A percentile compares a stretch with the other conserved stretches of the same genome.
Evolutionary conservation across 768 basidiomycete genomes (phyloP).

Genomic region (Solioccasus polychromus): DNA sequence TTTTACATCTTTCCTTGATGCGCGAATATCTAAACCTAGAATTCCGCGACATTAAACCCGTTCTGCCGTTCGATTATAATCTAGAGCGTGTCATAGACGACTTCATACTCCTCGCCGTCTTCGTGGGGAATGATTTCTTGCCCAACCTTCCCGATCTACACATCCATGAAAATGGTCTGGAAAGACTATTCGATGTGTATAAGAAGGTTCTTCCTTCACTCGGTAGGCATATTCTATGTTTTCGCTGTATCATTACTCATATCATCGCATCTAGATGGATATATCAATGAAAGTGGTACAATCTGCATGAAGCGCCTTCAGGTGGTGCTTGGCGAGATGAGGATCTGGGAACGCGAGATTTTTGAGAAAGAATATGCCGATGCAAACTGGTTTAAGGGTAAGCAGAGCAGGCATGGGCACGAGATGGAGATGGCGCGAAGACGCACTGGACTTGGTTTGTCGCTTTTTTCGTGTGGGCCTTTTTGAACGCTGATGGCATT

Average conservation of each 20-base stretch:
- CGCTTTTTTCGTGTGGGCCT: not conserved
- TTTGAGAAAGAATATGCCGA: conserved; percentile 93
- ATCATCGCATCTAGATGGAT: conserved; percentile 59
- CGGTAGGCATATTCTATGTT: conserved; percentile 38
- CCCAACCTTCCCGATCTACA: conserved; percentile 96
- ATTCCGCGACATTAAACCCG: conserved; percentile 69
- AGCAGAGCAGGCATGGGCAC: conserved; percentile 72
- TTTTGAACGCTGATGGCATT: not conserved
- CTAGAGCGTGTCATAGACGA: conserved; percentile 97
- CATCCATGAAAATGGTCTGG: conserved; percentile 95
- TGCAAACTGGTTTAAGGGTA: conserved; percentile 90
- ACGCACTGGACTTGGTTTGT: conserved; percentile 63
- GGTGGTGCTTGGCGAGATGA: conserved; percentile 85
- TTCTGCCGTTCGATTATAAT: conserved; percentile 77
- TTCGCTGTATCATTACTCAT: conserved; percentile 2
- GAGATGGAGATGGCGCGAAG: conserved; percentile 61
- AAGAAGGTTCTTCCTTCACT: conserved; percentile 84
- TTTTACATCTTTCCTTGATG: conserved; percentile 90
- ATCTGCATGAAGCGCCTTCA: conserved; percentile 83
- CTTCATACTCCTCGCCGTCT: conserved; percentile 94
- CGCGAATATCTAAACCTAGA: conserved; percentile 98
- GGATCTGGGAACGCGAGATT: conserved; percentile 80
- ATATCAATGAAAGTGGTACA: conserved; percentile 85
- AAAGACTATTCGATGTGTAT: conserved; percentile 92
- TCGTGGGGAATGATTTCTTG: conserved; percentile 96